These are phyloP conservation scores for Neurospora sublineolata DNA, from an alignment of 495 filamentous ascomycete species.

Conservation along the genomic window DNA sequence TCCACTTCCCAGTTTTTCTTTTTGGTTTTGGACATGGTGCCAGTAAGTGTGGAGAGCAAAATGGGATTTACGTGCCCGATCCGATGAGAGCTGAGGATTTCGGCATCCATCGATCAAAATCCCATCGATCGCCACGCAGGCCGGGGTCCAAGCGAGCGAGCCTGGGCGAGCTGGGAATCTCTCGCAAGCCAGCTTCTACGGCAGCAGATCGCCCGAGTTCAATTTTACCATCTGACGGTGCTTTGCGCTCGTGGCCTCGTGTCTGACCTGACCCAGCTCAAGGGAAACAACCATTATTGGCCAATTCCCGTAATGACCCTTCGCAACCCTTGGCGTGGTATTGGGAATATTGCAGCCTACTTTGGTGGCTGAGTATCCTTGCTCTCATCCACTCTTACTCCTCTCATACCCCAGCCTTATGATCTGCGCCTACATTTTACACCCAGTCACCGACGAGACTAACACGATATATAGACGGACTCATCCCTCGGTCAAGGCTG, in stretches of 20 bases:
- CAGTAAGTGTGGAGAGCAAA: neutral
- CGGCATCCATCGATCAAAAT: neutral
- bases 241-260: neutral
- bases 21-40: neutral
- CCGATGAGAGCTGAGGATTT: neutral
- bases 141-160: neutral
- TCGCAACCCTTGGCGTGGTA: neutral
- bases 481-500: constrained; percentile 52
- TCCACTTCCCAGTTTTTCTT: neutral
- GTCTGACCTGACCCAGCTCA: neutral
- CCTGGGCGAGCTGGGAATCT: neutral
- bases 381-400: neutral
- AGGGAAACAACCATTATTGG: neutral
- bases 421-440: neutral
- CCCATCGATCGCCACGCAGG: neutral
- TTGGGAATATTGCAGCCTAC: neutral
- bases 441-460: neutral
- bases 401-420: neutral
- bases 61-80: neutral
- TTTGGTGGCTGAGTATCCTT: neutral
- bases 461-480: constrained; percentile 43
- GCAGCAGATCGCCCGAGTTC: neutral
- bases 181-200: neutral
- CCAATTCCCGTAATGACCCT: neutral
- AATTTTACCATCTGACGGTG: neutral